Evolutionary conservation across 139 green algal genomes (phyloP).

Genomic region (Volvox reticuliferus): DNA sequence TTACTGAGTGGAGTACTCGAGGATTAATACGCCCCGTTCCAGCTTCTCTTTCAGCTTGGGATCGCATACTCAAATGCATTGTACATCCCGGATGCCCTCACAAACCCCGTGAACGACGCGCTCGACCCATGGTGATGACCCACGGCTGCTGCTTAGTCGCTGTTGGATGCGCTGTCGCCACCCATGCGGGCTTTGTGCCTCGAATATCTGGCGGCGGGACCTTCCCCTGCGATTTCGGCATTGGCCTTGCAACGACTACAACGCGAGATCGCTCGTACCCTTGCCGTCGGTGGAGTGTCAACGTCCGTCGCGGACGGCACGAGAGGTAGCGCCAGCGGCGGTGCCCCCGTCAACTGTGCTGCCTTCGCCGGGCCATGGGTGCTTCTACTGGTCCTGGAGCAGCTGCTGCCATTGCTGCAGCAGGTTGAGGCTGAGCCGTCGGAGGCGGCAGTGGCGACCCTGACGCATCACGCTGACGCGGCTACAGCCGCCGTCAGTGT

Average conservation of each 20-base stretch:
- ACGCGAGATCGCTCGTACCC: not conserved
- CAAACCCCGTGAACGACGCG: too few relatives aligned
- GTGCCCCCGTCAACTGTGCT: not conserved
- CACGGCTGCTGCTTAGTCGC: conserved; percentile 10
- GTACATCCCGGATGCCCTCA: too few relatives aligned
- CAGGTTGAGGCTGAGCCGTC: not conserved
- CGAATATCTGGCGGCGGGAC: not conserved
- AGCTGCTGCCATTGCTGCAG: conserved; percentile 17
- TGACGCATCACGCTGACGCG: conserved; percentile 1
- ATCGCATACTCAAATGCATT: too few relatives aligned
- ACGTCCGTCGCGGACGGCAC: not conserved
- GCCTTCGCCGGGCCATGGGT: not conserved
- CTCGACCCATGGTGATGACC: not conserved
- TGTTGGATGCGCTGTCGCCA: not conserved
- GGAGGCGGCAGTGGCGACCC: not conserved
- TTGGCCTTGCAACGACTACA: conserved; percentile 34
- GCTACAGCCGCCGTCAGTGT: conserved; percentile 32
- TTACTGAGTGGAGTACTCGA: too few relatives aligned
- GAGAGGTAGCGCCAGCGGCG: too few relatives aligned
- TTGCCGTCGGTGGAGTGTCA: not conserved
- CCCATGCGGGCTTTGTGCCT: not conserved
- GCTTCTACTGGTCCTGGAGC: not conserved
- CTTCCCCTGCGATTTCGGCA: not conserved
- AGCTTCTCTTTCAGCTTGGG: too few relatives aligned
- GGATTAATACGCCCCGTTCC: too few relatives aligned